Evolutionary conservation across 2,329 filamentous ascomycete genomes (phyloP), one percentile per base, ranked within the genome.

Genomic region (Colletotrichum liaoningense): DNA sequence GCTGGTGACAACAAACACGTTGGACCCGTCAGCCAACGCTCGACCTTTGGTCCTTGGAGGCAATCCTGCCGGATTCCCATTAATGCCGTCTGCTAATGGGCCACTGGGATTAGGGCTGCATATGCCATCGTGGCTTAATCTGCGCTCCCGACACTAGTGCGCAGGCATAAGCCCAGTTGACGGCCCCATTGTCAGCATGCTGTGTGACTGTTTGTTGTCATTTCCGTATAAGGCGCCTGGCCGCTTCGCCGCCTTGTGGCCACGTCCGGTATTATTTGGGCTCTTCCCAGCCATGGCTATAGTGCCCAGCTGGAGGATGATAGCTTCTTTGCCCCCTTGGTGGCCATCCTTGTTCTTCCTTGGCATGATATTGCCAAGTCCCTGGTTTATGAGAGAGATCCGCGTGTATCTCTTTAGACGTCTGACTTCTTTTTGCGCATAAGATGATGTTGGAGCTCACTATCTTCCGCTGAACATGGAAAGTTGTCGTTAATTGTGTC

Each of bases 101-200:
- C n/a, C 55, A 59, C 55, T 30, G 60, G 46, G 59, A 42, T 67
- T 74, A 74, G 72, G 69, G 72, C 72, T 74, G 72, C 72, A 74
- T 74, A 69, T 69, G 69, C 64, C 69, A 72, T 73, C 57, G 73
- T 52, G 67, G 66, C 59, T 54, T 46, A 65, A 72, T 59, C 69
- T 56, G 52, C 64, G 35, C 38, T 69, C 73, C 73, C 64, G 65
- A 42, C 65, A 67, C 71, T 73, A 73, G 60, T 54, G n/a, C 12
- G 55, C 60, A 73, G 65, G 73, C 69, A 73, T 68, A 38, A 54
- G 69, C 71, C 71, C n/a, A 42, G 67, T 71, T 62, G 28, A 28
- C 28, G 60, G 46, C 56, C 58, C 67, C 60, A 14, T 73, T 22
- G 67, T 42, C 71, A 54, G 26, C 38, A 26, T 66, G 64, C 46